These are phyloP conservation scores for Vigna reflexopilosa DNA, from an alignment of 306 rosid genomes.

Conservation along the genomic window DNA sequence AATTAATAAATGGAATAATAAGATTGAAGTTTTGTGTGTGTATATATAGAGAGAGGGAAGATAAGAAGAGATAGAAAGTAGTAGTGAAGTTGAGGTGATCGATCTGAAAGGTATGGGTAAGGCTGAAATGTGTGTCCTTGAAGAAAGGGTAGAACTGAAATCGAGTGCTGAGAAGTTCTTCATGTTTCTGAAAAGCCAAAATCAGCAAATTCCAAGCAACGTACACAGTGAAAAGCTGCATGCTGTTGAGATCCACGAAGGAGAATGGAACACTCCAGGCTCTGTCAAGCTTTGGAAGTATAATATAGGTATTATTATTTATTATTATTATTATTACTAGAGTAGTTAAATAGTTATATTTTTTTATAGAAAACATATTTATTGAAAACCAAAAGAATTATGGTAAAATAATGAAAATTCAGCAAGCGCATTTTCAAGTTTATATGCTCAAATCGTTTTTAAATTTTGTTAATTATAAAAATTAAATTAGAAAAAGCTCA, in stretches of 20 bases:
- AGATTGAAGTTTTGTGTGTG: no score
- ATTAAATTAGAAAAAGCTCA: no score
- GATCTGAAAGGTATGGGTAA: neutral
- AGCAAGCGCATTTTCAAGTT: no score
- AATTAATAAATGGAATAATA: no score
- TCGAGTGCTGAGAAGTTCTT: constrained; percentile 41
- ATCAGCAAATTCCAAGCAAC: constrained; percentile 34
- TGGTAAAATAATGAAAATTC: no score
- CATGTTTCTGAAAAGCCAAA: constrained; percentile 39
- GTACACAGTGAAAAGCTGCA: constrained; percentile 34
- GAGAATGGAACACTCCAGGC: constrained; percentile 38
- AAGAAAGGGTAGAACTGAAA: constrained; percentile 34
- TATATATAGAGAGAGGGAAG: no score
- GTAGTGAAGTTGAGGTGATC: neutral
- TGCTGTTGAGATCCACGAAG: constrained; percentile 41
- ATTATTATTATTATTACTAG: no score
- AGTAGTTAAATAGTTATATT: no score
- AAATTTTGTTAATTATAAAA: no score
- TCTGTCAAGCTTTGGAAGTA: constrained; percentile 47
- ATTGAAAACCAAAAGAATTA: no score
- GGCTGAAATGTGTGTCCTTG: constrained; percentile 44
- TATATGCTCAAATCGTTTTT: no score
- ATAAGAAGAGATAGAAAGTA: neutral
- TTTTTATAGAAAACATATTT: no score
- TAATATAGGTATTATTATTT: constrained; percentile 29